Evolutionary conservation across 176 grass and related monocot genomes (phyloP).

Genomic region (Coix lacrymajobi): DNA sequence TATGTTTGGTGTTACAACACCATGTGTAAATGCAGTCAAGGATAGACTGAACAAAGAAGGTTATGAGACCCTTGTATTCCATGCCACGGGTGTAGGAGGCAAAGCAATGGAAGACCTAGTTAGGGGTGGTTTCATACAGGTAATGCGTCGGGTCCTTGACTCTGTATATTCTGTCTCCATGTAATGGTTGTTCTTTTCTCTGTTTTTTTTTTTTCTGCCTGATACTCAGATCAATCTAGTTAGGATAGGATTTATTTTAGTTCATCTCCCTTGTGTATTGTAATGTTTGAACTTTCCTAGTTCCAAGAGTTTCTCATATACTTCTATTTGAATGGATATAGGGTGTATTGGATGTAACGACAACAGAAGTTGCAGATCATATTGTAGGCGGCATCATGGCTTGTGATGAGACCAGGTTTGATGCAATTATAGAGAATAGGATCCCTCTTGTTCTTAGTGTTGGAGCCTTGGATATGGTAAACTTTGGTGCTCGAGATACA

Average conservation of each 20-base stretch:
- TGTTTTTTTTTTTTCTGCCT: not conserved
- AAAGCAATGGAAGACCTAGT: constrained; percentile 98
- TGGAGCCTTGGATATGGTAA: constrained; percentile 95
- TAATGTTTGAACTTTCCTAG: constrained; percentile 11
- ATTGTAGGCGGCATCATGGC: constrained; percentile 93
- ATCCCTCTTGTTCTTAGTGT: constrained; percentile 90
- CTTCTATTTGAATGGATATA: constrained; percentile 39
- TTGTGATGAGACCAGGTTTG: constrained; percentile 74
- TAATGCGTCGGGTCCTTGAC: constrained; percentile 21
- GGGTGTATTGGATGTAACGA: constrained; percentile 91
- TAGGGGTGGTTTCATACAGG: constrained; percentile 78
- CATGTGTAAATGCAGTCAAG: constrained; percentile 73
- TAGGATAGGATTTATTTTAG: not conserved
- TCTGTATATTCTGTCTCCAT: not conserved
- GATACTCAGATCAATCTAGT: not conserved
- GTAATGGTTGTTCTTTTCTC: not conserved
- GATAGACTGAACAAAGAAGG: constrained; percentile 73
- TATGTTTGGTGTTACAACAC: constrained; percentile 94
- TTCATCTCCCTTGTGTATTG: not conserved
- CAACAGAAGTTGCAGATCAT: constrained; percentile 92
- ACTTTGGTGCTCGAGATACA: constrained; percentile 80
- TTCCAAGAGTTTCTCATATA: constrained; percentile 22
- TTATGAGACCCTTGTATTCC: constrained; percentile 91
- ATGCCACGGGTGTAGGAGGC: constrained; percentile 90
- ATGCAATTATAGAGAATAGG: constrained; percentile 67